These are phyloP conservation scores for Collybiopsis luxurians DNA, from an alignment of 768 basidiomycete species.

Conservation along the genomic window DNA sequence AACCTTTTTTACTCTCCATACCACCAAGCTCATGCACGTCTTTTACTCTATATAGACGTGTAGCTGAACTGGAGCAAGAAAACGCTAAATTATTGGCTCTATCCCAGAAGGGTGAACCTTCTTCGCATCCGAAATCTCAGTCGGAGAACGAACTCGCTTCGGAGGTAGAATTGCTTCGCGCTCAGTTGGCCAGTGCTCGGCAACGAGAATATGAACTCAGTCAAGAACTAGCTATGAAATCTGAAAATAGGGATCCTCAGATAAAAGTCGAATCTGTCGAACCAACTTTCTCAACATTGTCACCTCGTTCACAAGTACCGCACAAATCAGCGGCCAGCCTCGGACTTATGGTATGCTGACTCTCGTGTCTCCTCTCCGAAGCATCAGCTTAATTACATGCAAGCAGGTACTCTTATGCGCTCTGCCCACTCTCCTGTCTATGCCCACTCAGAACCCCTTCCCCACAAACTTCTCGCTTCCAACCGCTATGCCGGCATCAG, in stretches of 20 bases:
- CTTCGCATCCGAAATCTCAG: constrained; percentile 19
- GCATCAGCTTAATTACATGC: constrained; percentile 1
- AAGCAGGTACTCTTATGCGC: constrained; percentile 76
- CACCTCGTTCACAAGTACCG: constrained; percentile 40
- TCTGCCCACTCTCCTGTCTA: constrained; percentile 69
- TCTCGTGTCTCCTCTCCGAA: constrained; percentile 8
- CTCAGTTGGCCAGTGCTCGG: constrained; percentile 60
- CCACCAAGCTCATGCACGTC: constrained; percentile 9
- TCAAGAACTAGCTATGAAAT: constrained; percentile 52
- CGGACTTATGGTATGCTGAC: constrained; percentile 62
- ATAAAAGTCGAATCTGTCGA: constrained; percentile 65
- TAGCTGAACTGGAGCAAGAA: constrained; percentile 81
- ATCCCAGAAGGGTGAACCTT: constrained; percentile 40
- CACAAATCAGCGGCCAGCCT: constrained; percentile 64
- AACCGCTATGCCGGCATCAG: constrained; percentile 39
- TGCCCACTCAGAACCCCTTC: constrained; percentile 54
- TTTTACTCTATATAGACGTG: constrained; percentile 51
- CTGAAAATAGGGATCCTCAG: constrained; percentile 24
- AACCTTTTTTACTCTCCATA: constrained; percentile 11
- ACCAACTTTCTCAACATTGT: constrained; percentile 42
- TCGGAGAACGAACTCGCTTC: constrained; percentile 43
- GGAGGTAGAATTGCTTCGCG: constrained; percentile 65
- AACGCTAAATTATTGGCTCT: constrained; percentile 69
- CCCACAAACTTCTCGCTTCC: constrained; percentile 59
- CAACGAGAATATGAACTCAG: constrained; percentile 67